Percentiles rank a stretch among this genome's conserved stretches.
phyloP scores from a whole-genome alignment of 306 rosid genomes.

The Hylodesmum podocarpum region DNA sequence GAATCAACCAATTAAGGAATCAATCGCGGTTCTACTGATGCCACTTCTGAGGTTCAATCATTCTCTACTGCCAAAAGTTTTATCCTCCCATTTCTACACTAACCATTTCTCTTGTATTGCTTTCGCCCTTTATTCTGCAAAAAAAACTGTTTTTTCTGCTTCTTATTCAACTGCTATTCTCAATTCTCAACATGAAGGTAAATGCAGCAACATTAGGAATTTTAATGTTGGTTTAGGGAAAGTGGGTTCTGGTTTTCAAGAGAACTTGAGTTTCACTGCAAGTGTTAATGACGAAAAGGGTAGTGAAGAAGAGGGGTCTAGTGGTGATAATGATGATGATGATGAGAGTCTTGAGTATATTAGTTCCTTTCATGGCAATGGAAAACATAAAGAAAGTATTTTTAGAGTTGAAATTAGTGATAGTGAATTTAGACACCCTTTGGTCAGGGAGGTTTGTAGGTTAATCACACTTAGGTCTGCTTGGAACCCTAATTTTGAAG shows the following conservation, averaged over 20 bases:
- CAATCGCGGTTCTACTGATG: not conserved
- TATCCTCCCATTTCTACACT: constrained; percentile 23
- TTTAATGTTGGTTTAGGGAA: constrained; percentile 31
- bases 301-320: constrained; percentile 29
- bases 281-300: constrained; percentile 33
- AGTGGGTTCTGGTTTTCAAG: constrained; percentile 36
- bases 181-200: constrained; percentile 25
- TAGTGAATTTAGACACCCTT: constrained; percentile 65
- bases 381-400: constrained; percentile 21
- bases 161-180: constrained; percentile 31
- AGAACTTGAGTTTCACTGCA: constrained; percentile 32
- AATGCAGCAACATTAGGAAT: constrained; percentile 14
- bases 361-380: constrained; percentile 31
- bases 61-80: constrained; percentile 11
- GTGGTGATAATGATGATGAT: not conserved
- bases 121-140: constrained; percentile 30
- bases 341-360: constrained; percentile 46
- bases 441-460: constrained; percentile 68
- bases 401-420: constrained; percentile 56
- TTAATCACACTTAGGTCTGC: constrained; percentile 60
- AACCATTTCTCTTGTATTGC: constrained; percentile 23
- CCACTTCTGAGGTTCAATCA: constrained; percentile 23
- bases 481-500: constrained; percentile 76
- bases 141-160: not conserved
- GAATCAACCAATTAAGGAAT: too few relatives aligned